These are phyloP conservation scores for Alternaria viburni DNA, from an alignment of 2,329 filamentous ascomycete species.

Conservation along the genomic window DNA sequence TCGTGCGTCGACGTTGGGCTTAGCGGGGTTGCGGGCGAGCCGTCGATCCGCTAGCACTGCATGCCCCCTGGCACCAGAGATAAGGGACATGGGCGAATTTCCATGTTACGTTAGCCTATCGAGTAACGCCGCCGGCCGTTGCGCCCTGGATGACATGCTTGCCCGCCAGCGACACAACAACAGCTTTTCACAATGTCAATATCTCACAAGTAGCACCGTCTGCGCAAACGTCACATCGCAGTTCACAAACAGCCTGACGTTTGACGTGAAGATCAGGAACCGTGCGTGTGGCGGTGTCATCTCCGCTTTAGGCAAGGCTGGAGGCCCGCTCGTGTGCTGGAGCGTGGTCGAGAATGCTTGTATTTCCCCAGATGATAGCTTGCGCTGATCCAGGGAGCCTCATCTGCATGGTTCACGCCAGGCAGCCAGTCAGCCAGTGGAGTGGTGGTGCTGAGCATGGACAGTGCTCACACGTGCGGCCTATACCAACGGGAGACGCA, in stretches of 20 bases:
- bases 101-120: constrained; percentile 33
- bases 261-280: constrained; percentile 12
- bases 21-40: constrained; percentile 26
- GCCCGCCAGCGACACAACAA: constrained; percentile 17
- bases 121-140: constrained; percentile 41
- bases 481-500: not conserved
- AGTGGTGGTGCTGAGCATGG: constrained; percentile 13
- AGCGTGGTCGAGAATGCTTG: constrained; percentile 32
- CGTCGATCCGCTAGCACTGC: constrained; percentile 33
- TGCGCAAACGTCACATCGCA: not conserved
- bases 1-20: constrained; percentile 33
- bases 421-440: not conserved
- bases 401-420: constrained; percentile 3
- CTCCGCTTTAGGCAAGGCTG: constrained; percentile 34
- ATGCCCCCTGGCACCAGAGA: constrained; percentile 26
- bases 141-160: constrained; percentile 14
- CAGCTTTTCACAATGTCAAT: not conserved
- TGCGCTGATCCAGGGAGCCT: constrained; percentile 29
- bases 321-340: constrained; percentile 25
- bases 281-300: constrained; percentile 33
- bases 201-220: not conserved
- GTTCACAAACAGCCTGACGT: not conserved
- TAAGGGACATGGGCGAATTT: constrained; percentile 29
- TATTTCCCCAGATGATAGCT: constrained; percentile 31
- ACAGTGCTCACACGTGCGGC: constrained; percentile 4